Conservation (phyloP, 345 rosid species). For the Diplotaxis tenuifolia region DNA sequence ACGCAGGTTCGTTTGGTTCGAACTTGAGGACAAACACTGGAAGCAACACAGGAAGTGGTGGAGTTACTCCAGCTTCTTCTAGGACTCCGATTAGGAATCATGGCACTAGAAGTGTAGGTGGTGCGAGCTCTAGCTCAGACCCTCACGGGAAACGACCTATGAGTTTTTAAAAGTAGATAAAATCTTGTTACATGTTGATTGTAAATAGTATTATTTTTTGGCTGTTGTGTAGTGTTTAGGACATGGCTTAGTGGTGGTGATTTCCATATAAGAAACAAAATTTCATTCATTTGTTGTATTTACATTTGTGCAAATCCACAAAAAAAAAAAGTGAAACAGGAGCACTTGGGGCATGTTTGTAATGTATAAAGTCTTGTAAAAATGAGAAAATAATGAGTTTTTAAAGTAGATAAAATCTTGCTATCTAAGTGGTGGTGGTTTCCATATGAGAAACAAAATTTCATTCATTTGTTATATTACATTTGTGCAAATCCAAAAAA, state of each 20-base stretch:
- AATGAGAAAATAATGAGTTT: conserved; percentile 38
- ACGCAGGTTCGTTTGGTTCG: conserved; percentile 45
- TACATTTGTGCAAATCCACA: no score
- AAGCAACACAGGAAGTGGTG: conserved; percentile 27
- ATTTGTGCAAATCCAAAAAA: no score
- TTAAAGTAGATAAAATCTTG: conserved; percentile 13
- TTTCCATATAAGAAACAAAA: not conserved
- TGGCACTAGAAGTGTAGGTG: conserved; percentile 32
- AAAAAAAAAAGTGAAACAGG: not conserved
- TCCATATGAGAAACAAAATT: not conserved
- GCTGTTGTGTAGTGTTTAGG: not conserved
- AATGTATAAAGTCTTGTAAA: not conserved
- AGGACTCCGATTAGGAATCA: conserved; percentile 27
- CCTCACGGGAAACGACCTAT: conserved; percentile 55
- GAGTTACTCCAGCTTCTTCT: conserved; percentile 31
- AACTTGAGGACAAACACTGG: conserved; percentile 40
- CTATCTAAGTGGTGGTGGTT: not conserved
- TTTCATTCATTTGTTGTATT: not conserved
- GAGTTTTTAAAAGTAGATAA: conserved; percentile 38
- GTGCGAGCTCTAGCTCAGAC: conserved; percentile 35
- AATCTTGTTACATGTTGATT: not conserved
- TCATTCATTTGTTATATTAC: not conserved
- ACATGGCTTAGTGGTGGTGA: not conserved
- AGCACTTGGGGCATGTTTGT: not conserved
- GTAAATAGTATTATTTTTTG: not conserved